A percentile compares a stretch with the other conserved stretches of the same genome.
These are phyloP conservation scores for Microsporum canis DNA, from an alignment of 2,329 filamentous ascomycete genomes.

Conservation along the genomic window DNA sequence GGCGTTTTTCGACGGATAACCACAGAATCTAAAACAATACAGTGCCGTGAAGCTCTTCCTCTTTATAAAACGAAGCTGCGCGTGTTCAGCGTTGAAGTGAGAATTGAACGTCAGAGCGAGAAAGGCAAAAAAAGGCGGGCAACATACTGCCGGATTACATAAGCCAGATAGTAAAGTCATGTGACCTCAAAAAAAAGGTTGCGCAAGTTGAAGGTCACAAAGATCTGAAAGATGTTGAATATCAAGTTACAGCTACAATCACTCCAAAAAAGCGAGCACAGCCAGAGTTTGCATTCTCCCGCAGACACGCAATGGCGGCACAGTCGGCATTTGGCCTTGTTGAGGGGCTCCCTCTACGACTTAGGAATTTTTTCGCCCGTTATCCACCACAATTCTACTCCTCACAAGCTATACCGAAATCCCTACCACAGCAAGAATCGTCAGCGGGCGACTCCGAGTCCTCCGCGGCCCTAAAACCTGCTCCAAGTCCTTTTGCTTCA, in stretches of 20 bases:
- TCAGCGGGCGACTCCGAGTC: constrained; percentile 39
- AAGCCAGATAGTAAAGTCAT: not conserved
- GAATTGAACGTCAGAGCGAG: not conserved
- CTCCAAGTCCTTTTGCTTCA: constrained; percentile 32
- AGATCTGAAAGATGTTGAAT: not conserved
- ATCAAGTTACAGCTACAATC: not conserved
- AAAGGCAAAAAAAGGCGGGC: constrained; percentile 1
- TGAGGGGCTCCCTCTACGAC: constrained; percentile 60
- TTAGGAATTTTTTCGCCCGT: constrained; percentile 77
- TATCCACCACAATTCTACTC: constrained; percentile 60
- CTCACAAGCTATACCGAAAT: constrained; percentile 19
- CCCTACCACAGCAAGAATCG: constrained; percentile 20
- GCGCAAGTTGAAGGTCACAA: not conserved
- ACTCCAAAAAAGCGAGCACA: not conserved
- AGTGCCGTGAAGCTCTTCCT: not conserved
- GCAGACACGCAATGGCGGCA: constrained; percentile 11
- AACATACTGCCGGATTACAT: not conserved
- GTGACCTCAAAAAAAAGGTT: not conserved
- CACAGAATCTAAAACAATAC: not conserved
- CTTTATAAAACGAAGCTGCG: not conserved
- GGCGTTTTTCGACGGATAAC: not conserved
- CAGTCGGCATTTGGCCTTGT: constrained; percentile 39
- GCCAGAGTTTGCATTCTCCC: not conserved
- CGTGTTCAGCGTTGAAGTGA: not conserved
- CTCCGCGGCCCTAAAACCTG: constrained; percentile 9